phyloP scores from a whole-genome alignment of 169 alveolate species.

The Eimeria maxima region DNA sequence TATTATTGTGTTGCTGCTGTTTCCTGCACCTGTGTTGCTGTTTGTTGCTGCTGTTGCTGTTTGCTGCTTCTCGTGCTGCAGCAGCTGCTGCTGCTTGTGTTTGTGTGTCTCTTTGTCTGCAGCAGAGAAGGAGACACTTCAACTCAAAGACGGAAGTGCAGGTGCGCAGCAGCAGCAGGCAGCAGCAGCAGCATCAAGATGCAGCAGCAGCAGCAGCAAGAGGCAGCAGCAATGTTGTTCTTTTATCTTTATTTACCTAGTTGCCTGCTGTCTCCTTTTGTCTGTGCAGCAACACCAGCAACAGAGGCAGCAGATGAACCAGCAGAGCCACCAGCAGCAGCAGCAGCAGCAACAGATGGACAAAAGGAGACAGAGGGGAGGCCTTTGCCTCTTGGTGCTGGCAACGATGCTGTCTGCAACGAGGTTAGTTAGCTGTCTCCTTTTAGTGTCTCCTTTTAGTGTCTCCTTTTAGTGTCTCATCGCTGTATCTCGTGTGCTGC shows the following conservation, averaged over 20 bases:
- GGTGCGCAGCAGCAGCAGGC: not conserved
- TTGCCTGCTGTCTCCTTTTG: not conserved
- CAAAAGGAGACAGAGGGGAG: not conserved
- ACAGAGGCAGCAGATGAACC: not conserved
- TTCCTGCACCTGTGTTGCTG: not conserved
- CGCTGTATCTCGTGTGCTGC: not conserved
- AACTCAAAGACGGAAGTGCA: not conserved
- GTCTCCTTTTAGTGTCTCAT: not conserved
- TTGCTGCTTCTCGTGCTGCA: not conserved
- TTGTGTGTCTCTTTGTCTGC: not conserved
- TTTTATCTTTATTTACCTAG: not conserved
- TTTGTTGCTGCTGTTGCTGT: not conserved
- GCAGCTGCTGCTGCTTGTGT: constrained; percentile 6
- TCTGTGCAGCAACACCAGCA: constrained; percentile 43
- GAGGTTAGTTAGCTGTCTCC: not conserved
- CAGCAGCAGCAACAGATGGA: not conserved
- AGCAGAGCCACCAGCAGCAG: not conserved
- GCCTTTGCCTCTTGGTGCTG: not conserved
- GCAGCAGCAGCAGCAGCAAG: not conserved
- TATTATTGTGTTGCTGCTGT: constrained; percentile 29
- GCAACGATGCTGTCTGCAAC: constrained; percentile 56
- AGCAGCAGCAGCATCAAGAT: not conserved
- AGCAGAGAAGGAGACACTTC: constrained; percentile 21
- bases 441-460: not conserved
- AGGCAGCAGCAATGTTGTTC: not conserved